Conservation (phyloP, 148 eudicot genomes). For the Silene uniflora region DNA sequence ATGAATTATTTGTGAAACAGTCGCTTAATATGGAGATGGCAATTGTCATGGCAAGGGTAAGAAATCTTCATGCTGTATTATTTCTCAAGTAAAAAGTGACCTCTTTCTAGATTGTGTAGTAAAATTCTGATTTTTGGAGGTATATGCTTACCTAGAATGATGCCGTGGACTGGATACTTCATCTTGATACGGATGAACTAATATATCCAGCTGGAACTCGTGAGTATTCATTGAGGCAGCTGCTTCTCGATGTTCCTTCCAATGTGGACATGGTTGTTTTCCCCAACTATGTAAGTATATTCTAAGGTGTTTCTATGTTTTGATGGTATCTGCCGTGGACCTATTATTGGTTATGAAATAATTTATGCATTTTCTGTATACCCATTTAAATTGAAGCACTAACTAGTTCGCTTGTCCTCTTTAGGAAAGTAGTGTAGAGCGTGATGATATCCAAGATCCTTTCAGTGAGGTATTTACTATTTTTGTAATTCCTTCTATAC, state of each 20-base stretch:
- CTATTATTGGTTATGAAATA: background rate
- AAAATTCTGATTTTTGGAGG: background rate
- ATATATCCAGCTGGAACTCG: constrained; percentile 85
- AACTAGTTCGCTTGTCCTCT: background rate
- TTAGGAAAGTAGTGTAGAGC: constrained; percentile 90
- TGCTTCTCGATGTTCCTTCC: constrained; percentile 69
- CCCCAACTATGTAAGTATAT: constrained; percentile 79
- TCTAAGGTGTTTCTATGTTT: background rate
- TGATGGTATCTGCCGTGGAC: background rate
- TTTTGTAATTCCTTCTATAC: background rate
- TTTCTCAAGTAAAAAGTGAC: background rate
- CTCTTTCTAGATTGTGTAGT: background rate
- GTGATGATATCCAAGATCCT: constrained; percentile 85
- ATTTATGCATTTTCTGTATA: background rate
- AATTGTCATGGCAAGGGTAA: constrained; percentile 87
- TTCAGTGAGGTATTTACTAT: constrained; percentile 61
- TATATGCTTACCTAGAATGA: constrained; percentile 37
- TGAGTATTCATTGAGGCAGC: constrained; percentile 79
- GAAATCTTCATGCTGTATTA: background rate
- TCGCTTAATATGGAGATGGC: constrained; percentile 97
- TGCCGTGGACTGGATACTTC: constrained; percentile 87
- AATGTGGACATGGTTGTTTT: constrained; percentile 91
- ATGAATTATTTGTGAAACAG: constrained; percentile 91
- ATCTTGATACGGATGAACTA: constrained; percentile 88
- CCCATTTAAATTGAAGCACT: background rate